A percentile compares a stretch with the other conserved stretches of the same genome.
phyloP scores from a whole-genome alignment of 345 rosid genomes.

The Eucalyptus rudis region DNA sequence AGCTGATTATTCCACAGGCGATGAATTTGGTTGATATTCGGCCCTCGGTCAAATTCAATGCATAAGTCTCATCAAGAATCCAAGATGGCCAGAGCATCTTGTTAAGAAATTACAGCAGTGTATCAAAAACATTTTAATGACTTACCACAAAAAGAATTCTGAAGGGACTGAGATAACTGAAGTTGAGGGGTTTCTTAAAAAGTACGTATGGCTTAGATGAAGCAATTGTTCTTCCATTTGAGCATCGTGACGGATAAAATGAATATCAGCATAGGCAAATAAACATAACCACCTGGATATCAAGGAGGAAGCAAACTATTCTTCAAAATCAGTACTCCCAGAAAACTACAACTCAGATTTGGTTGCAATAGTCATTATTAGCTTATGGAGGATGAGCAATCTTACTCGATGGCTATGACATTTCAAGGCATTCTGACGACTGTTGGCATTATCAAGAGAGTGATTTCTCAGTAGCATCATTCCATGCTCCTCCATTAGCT shows the following conservation, averaged over 20 bases:
- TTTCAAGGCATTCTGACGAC: background rate
- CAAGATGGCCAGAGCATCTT: background rate
- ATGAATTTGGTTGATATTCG: background rate
- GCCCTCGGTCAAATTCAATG: background rate
- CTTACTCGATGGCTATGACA: background rate
- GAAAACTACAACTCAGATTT: background rate
- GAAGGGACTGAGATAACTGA: background rate
- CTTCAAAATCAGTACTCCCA: background rate
- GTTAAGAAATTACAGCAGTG: background rate
- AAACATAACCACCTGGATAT: background rate
- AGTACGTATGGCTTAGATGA: background rate
- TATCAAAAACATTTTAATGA: background rate
- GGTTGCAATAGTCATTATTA: background rate
- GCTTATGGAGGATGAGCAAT: background rate
- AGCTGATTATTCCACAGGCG: background rate
- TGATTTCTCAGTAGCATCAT: background rate
- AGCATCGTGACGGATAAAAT: background rate
- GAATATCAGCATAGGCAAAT: background rate
- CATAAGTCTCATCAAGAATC: background rate
- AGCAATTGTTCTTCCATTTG: background rate
- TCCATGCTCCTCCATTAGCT: background rate
- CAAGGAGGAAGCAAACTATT: background rate
- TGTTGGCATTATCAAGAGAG: background rate
- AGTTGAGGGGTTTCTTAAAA: background rate
- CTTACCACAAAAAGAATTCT: background rate